Evolutionary conservation across 768 basidiomycete species (phyloP), one percentile per base, ranked within the genome.

Genomic region (Lactifluus echinatus): DNA sequence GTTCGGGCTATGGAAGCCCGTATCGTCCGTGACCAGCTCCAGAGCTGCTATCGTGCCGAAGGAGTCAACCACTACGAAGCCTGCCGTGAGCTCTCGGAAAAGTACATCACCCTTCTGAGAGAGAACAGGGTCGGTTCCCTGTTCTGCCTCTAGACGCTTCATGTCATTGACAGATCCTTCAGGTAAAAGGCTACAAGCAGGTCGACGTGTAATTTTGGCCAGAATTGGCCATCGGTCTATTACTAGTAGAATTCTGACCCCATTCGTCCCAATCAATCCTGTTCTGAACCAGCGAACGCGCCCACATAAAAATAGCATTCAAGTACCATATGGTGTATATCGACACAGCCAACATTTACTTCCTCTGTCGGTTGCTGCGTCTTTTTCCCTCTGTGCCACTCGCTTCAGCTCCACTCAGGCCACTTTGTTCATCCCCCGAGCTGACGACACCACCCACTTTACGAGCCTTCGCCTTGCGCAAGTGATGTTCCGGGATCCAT

Each of bases 51-150:
- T 66, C 79, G 81, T 65, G 78, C 80, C 7, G 94, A 98, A 74
- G 93, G 94, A 31, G 89, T 93, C 37, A 96, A 97, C 72, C 84
- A 90, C 66, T 83, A 89, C 59, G 87, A 93, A 71, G 87, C 83
- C 65, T 97, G 94, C 74, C 84, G 81, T 68, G 87, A 91, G 75
- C 71, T 94, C 45, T 80, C 89, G 45, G 85, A 93, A 59, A 85
- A 84, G 69, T 96, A 96, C 67, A 68, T 84, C 29, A 73, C 73
- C 28, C 89, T 94, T 84, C 73, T 97, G 52, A 73, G 75, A 70
- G 84, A 87, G 48, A 88, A 87, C 69, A 84, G 79, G 79, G 93
- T 94, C 68, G 64, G 89, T 33, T 40, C 46, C n/a, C 45, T 5
- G 46, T 7, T 36, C 19, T 50, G 8, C 24, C 46, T 31, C 63